Percentiles rank a stretch among this genome's conserved stretches.
These are phyloP conservation scores for Colletotrichum echinochloae DNA, from an alignment of 2,329 filamentous ascomycete species.

Conservation along the genomic window DNA sequence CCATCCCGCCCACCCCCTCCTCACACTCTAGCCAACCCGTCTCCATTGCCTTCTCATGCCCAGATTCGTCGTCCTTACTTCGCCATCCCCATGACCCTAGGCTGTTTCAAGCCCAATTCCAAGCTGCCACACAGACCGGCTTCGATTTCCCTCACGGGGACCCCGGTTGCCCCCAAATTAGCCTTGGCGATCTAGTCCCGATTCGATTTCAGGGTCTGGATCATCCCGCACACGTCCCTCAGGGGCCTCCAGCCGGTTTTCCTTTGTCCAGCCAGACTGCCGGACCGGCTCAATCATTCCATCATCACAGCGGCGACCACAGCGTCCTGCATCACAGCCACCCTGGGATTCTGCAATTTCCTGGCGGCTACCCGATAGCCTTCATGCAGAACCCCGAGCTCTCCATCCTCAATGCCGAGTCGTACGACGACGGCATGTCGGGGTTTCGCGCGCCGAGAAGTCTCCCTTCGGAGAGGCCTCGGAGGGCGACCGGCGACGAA, in stretches of 20 bases:
- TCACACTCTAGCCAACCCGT: conserved; percentile 5
- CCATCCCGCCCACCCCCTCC: neutral
- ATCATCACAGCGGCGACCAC: conserved; percentile 17
- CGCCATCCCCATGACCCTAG: conserved; percentile 40
- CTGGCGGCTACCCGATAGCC: conserved; percentile 19
- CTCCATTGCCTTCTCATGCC: conserved; percentile 5
- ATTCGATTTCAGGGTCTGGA: conserved; percentile 18
- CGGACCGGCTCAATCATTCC: conserved; percentile 15
- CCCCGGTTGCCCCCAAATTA: conserved; percentile 5
- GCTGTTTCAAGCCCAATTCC: conserved; percentile 37
- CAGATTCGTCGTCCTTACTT: conserved; percentile 24
- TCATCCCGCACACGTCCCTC: neutral
- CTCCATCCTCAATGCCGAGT: conserved; percentile 61
- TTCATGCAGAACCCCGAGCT: conserved; percentile 50
- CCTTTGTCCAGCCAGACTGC: conserved; percentile 3
- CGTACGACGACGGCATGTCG: conserved; percentile 54
- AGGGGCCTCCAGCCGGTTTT: conserved; percentile 13
- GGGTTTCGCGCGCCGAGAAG: conserved; percentile 41
- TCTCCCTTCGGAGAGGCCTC: conserved; percentile 39
- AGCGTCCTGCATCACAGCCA: conserved; percentile 10
- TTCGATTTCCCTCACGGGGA: conserved; percentile 7
- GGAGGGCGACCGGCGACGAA: conserved; percentile 20
- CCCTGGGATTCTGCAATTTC: conserved; percentile 20
- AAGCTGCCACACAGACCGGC: conserved; percentile 18
- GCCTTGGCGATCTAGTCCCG: conserved; percentile 27